phyloP scores from a whole-genome alignment of 257 asterid species.

The Rubia yunnanensis region DNA sequence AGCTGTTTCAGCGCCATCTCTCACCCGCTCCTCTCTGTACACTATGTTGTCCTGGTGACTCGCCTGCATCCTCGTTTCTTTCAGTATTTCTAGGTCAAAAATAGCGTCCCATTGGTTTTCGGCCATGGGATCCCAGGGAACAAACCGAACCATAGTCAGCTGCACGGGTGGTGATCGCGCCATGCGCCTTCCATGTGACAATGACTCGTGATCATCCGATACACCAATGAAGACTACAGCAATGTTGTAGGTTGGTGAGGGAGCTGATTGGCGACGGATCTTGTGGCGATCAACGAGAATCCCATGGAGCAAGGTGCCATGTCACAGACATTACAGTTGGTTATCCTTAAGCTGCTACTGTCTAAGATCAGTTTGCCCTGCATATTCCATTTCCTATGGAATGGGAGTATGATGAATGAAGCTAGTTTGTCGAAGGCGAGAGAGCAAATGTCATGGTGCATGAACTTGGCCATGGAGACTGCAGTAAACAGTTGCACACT shows the following conservation, averaged over 20 bases:
- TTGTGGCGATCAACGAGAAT: slow-evolving; percentile 75
- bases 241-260: slow-evolving; percentile 26
- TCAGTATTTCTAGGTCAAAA: slow-evolving; percentile 61
- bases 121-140: slow-evolving; percentile 45
- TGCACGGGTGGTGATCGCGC: slow-evolving; percentile 40
- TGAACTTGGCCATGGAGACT: slow-evolving; percentile 28
- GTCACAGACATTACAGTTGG: slow-evolving; percentile 55
- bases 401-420: slow-evolving; percentile 34
- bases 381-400: slow-evolving; percentile 32
- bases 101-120: slow-evolving; percentile 86
- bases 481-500: slow-evolving; percentile 26
- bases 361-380: slow-evolving; percentile 27
- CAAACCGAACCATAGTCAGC: slow-evolving; percentile 55
- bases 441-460: slow-evolving; percentile 37
- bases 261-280: slow-evolving; percentile 19
- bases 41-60: slow-evolving; percentile 50
- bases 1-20: slow-evolving; percentile 89
- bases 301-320: slow-evolving; percentile 83
- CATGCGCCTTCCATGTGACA: slow-evolving; percentile 63
- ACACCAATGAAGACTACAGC: slow-evolving; percentile 78
- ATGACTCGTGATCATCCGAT: slow-evolving; percentile 72
- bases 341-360: slow-evolving; percentile 37
- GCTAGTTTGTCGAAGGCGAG: slow-evolving; percentile 32
- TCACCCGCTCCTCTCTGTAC: slow-evolving; percentile 71
- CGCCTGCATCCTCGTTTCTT: slow-evolving; percentile 59